Evolutionary conservation across 495 filamentous ascomycete species (phyloP).

Genomic region (Platismatia glauca): DNA sequence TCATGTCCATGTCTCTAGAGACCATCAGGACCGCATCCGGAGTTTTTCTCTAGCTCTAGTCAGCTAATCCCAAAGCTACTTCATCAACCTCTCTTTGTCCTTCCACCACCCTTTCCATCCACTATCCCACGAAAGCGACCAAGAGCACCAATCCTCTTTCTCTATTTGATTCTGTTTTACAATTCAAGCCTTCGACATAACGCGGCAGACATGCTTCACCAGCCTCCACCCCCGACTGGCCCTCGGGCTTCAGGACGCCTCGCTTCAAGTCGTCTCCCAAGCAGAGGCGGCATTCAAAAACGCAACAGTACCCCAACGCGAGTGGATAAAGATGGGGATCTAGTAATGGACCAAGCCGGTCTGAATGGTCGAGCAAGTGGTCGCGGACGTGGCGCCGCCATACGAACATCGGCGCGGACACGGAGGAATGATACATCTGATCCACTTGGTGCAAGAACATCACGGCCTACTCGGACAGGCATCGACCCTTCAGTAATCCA

Average conservation of each 20-base stretch:
- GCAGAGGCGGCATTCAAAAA: conserved; percentile 67
- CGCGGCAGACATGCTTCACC: conserved; percentile 11
- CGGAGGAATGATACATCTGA: conserved; percentile 16
- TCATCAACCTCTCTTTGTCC: not conserved
- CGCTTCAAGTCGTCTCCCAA: conserved; percentile 30
- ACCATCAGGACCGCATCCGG: not conserved
- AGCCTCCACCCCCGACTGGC: conserved; percentile 12
- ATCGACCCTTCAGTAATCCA: conserved; percentile 29
- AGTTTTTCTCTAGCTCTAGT: not conserved
- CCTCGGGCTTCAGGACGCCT: conserved; percentile 17
- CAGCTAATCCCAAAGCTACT: not conserved
- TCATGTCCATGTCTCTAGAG: not conserved
- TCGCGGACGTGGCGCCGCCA: conserved; percentile 30
- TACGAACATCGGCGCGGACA: conserved; percentile 10
- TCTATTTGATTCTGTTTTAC: not conserved
- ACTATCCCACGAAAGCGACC: not conserved
- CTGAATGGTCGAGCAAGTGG: conserved; percentile 32
- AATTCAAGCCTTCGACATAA: not conserved
- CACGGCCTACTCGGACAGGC: conserved; percentile 23
- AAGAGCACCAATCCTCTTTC: no score
- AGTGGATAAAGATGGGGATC: conserved; percentile 72
- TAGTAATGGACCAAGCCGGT: conserved; percentile 59
- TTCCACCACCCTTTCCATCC: not conserved
- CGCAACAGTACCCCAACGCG: conserved; percentile 40
- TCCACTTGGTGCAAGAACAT: conserved; percentile 26